Conservation (phyloP, 768 basidiomycete species). For the Inosperma sp. region DNA sequence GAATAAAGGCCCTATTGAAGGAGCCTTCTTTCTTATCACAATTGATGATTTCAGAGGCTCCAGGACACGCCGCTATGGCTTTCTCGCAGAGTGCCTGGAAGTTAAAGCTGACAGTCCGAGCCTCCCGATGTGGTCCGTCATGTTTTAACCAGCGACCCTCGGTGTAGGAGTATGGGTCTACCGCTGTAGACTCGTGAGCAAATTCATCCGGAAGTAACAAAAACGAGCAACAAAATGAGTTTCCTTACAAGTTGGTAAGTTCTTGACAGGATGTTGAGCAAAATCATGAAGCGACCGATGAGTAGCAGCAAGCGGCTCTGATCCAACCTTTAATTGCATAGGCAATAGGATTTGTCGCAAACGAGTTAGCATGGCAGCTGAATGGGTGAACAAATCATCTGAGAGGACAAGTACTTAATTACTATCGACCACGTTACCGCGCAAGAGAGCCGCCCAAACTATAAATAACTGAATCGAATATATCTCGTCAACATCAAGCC, state of each 20-base stretch:
- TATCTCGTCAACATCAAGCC: too few species aligned
- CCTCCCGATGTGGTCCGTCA: neutral
- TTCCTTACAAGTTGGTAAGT: neutral
- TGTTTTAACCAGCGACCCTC: neutral
- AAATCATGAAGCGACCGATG: neutral
- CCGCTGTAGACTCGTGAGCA: neutral
- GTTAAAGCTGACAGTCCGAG: neutral
- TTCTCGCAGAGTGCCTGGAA: neutral
- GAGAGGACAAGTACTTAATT: too few species aligned
- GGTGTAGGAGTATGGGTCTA: neutral
- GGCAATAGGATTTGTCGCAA: neutral
- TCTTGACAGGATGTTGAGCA: neutral
- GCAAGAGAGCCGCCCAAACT: too few species aligned
- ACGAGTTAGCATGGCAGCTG: neutral
- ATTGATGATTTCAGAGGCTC: neutral
- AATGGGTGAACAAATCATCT: too few species aligned
- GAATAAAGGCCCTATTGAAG: slow-evolving; percentile 23
- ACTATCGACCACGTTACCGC: too few species aligned
- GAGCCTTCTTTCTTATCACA: neutral
- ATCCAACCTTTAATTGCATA: neutral
- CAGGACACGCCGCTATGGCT: neutral
- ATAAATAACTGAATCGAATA: too few species aligned
- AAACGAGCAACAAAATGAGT: too few species aligned
- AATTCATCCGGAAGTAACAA: neutral
- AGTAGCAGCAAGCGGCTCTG: neutral